phyloP scores from a whole-genome alignment of 108 stramenopile species.

The Mayamaea pseudoterrestris region DNA sequence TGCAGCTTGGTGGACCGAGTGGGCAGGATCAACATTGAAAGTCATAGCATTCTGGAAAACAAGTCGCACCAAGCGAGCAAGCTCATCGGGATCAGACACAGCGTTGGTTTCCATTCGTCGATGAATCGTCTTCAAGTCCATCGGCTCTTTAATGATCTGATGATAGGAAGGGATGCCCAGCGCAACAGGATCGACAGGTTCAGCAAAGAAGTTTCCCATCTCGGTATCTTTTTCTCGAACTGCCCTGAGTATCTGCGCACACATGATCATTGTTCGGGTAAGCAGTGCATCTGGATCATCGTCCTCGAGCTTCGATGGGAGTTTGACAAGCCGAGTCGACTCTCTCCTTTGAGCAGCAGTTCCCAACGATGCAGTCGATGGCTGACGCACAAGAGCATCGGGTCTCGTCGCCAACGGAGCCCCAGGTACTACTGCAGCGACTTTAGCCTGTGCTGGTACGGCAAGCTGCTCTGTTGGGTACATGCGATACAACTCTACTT shows the following conservation, averaged over 20 bases:
- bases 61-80: slow-evolving; percentile 76
- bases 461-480: slow-evolving; percentile 38
- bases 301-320: slow-evolving; percentile 66
- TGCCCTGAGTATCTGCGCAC: slow-evolving; percentile 40
- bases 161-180: slow-evolving; percentile 87
- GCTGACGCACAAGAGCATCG: not conserved
- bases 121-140: slow-evolving; percentile 91
- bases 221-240: slow-evolving; percentile 52
- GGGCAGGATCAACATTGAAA: slow-evolving; percentile 84
- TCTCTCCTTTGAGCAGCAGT: slow-evolving; percentile 30
- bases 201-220: slow-evolving; percentile 48
- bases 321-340: slow-evolving; percentile 53
- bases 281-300: slow-evolving; percentile 65
- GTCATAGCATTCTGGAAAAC: slow-evolving; percentile 90
- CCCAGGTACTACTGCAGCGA: not conserved
- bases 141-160: slow-evolving; percentile 82
- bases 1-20: slow-evolving; percentile 77
- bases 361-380: not conserved
- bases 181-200: slow-evolving; percentile 91
- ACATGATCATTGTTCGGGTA: slow-evolving; percentile 57
- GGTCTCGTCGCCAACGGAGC: not conserved
- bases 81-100: slow-evolving; percentile 64
- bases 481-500: slow-evolving; percentile 64
- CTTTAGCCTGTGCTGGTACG: slow-evolving; percentile 7
- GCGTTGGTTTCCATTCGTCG: slow-evolving; percentile 57